phyloP scores from a whole-genome alignment of 352 stramenopile genomes.

The Pilasporangium apinafurcum region DNA sequence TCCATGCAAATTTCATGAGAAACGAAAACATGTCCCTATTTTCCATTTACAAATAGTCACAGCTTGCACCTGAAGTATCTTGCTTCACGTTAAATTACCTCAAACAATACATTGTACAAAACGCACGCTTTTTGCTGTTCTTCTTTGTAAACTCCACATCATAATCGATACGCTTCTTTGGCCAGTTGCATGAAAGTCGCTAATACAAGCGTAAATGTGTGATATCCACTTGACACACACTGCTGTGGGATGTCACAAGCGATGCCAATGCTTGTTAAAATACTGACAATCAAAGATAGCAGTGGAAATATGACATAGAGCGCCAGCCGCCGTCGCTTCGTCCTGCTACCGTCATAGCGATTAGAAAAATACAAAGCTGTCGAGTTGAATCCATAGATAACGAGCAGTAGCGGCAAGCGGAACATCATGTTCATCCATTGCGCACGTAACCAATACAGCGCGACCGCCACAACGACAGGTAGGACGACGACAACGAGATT shows the following conservation, averaged over 20 bases:
- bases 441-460: constrained; percentile 56
- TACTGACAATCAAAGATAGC: constrained; percentile 46
- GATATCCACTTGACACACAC: constrained; percentile 39
- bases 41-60: too few relatives aligned
- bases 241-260: constrained; percentile 65
- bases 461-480: constrained; percentile 28
- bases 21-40: too few relatives aligned
- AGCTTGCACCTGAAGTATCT: too few relatives aligned
- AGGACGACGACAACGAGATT: constrained; percentile 56
- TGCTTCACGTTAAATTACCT: neutral
- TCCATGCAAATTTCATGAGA: too few relatives aligned
- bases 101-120: neutral
- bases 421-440: constrained; percentile 84
- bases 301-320: constrained; percentile 60
- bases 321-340: constrained; percentile 33
- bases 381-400: constrained; percentile 75
- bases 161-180: constrained; percentile 49
- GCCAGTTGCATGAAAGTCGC: constrained; percentile 24
- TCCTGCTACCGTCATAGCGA: constrained; percentile 13
- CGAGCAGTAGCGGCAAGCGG: constrained; percentile 47
- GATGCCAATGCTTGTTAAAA: constrained; percentile 57
- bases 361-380: constrained; percentile 51
- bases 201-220: constrained; percentile 16
- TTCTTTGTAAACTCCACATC: too few relatives aligned
- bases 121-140: neutral